Percentiles rank a stretch among this genome's conserved stretches.
These are phyloP conservation scores for Akebia trifoliata DNA, from an alignment of 164 flowering plant species.

Conservation along the genomic window DNA sequence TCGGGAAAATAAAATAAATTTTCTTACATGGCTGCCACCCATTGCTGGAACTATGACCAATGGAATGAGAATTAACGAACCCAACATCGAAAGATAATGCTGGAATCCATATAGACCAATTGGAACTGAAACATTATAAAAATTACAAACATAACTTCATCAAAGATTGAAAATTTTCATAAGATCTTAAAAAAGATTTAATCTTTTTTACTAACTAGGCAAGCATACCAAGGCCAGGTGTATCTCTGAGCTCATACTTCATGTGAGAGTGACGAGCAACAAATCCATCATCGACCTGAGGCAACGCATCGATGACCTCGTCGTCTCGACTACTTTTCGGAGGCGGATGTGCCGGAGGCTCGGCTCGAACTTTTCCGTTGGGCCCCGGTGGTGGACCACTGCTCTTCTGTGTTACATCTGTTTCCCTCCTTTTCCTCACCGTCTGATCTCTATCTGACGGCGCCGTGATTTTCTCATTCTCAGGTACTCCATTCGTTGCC, in stretches of 20 bases:
- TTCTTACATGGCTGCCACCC: conserved; percentile 87
- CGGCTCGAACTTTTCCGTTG: conserved; percentile 35
- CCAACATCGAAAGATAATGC: conserved; percentile 85
- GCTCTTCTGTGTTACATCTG: conserved; percentile 39
- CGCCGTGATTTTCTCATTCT: conserved; percentile 18
- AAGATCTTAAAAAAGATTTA: neutral
- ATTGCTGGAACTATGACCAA: conserved; percentile 96
- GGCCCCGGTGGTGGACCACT: conserved; percentile 12
- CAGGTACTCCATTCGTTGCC: conserved; percentile 40
- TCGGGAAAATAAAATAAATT: conserved; percentile 2
- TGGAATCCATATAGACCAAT: conserved; percentile 90
- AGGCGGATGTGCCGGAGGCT: conserved; percentile 9
- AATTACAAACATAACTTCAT: neutral
- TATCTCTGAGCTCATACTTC: conserved; percentile 94
- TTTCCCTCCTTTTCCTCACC: conserved; percentile 56
- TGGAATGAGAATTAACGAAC: conserved; percentile 86
- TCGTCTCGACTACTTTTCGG: conserved; percentile 26
- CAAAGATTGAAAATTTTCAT: neutral
- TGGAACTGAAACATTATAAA: conserved; percentile 58
- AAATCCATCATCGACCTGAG: conserved; percentile 59
- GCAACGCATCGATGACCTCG: conserved; percentile 50
- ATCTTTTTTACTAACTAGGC: neutral
- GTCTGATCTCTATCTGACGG: conserved; percentile 33
- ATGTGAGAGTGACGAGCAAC: conserved; percentile 57
- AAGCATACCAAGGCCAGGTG: conserved; percentile 84